phyloP scores from a whole-genome alignment of 176 grass and related monocot species.

The Miscanthus lutarioriparius region DNA sequence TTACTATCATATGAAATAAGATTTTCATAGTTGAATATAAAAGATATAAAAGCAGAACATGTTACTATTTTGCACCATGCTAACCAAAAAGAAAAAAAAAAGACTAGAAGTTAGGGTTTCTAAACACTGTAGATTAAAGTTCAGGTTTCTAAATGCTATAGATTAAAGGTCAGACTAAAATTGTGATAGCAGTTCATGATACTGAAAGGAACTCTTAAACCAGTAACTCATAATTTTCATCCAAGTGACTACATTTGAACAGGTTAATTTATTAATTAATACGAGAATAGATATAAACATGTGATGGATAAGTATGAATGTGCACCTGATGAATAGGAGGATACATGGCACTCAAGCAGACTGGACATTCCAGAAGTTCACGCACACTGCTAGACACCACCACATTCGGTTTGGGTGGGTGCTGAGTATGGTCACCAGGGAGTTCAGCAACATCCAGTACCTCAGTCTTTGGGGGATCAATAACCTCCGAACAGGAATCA shows the following conservation, averaged over 20 bases:
- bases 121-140: background rate
- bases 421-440: conserved; percentile 43
- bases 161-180: conserved; percentile 3
- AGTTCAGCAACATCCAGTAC: conserved; percentile 74
- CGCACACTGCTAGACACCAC: conserved; percentile 74
- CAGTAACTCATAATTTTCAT: conserved; percentile 4
- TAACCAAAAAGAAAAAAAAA: background rate
- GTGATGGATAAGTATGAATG: background rate
- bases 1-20: conserved; percentile 24
- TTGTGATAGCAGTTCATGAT: background rate
- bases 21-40: background rate
- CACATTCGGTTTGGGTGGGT: conserved; percentile 81
- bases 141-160: background rate
- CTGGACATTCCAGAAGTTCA: conserved; percentile 78
- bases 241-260: background rate
- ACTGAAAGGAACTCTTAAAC: conserved; percentile 29
- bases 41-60: background rate
- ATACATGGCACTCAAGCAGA: conserved; percentile 82
- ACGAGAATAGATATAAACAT: background rate
- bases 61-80: background rate
- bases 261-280: background rate
- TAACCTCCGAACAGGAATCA: conserved; percentile 68
- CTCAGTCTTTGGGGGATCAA: conserved; percentile 77
- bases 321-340: conserved; percentile 81
- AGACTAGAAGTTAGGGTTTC: background rate